Evolutionary conservation across 202 grass and related monocot species (phyloP).

Genomic region (Saccharum hybrid): DNA sequence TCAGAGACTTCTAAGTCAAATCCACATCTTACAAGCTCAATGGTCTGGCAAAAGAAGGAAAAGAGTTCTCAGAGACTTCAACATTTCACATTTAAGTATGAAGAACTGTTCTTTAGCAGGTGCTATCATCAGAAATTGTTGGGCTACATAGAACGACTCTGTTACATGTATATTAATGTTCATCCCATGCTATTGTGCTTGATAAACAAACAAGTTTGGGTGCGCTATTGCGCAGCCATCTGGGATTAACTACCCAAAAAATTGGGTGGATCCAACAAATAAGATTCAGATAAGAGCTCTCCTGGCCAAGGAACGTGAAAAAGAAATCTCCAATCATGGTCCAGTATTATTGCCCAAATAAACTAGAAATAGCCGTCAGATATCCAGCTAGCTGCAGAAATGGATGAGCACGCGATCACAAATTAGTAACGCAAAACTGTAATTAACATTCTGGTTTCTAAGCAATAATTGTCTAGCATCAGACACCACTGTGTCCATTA

Average conservation of each 20-base stretch:
- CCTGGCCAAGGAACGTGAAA: slow-evolving; percentile 24
- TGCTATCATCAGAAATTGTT: slow-evolving; percentile 37
- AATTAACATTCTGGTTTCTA: slow-evolving; percentile 12
- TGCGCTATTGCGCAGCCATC: slow-evolving; percentile 14
- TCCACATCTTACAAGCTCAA: background rate
- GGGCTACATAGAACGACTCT: slow-evolving; percentile 19
- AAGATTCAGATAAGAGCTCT: slow-evolving; percentile 28
- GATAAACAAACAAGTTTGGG: slow-evolving; percentile 1
- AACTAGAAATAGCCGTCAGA: slow-evolving; percentile 52
- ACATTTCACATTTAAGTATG: background rate
- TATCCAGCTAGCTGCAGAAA: slow-evolving; percentile 84
- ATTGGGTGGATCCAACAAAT: slow-evolving; percentile 34
- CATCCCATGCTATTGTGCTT: slow-evolving; percentile 24
- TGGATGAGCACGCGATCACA: slow-evolving; percentile 24
- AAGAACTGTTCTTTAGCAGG: slow-evolving; percentile 29
- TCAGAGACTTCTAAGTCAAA: slow-evolving; percentile 2
- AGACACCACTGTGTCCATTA: background rate
- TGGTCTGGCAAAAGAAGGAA: background rate
- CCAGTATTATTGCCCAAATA: slow-evolving; percentile 61
- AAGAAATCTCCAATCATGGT: slow-evolving; percentile 25
- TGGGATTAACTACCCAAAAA: slow-evolving; percentile 21
- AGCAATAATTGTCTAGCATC: background rate
- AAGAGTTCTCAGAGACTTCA: background rate
- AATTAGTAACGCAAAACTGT: slow-evolving; percentile 32
- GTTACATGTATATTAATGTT: slow-evolving; percentile 19